These are phyloP conservation scores for Raphanus sativus DNA, from an alignment of 345 rosid genomes.

Conservation along the genomic window DNA sequence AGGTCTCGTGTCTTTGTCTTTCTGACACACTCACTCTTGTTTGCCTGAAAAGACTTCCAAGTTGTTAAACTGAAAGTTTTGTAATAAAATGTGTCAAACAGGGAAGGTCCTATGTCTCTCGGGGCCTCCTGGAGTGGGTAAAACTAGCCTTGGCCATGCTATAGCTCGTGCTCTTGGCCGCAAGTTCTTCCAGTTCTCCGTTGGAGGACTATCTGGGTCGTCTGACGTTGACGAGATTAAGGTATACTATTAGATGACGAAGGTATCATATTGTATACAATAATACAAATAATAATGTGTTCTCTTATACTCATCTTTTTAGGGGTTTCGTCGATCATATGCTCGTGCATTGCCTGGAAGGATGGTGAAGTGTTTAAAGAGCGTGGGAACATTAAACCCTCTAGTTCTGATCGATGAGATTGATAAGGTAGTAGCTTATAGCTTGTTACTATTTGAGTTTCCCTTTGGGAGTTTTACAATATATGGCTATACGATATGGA, in stretches of 20 bases:
- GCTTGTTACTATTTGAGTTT: slow-evolving; percentile 1
- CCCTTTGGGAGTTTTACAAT: not conserved
- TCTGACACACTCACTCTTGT: slow-evolving; percentile 4
- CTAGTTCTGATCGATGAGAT: slow-evolving; percentile 92
- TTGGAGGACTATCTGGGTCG: slow-evolving; percentile 66
- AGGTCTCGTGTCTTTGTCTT: slow-evolving; percentile 40
- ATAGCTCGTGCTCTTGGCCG: slow-evolving; percentile 91
- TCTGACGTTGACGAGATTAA: slow-evolving; percentile 83
- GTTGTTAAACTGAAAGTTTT: slow-evolving; percentile 12
- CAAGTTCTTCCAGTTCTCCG: slow-evolving; percentile 84
- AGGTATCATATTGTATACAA: too few species aligned
- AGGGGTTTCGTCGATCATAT: slow-evolving; percentile 91
- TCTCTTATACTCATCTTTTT: slow-evolving; percentile 13
- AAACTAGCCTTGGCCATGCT: slow-evolving; percentile 93
- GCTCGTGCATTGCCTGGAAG: slow-evolving; percentile 86
- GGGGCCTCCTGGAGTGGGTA: slow-evolving; percentile 99
- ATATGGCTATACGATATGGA: too few species aligned
- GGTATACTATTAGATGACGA: slow-evolving; percentile 30
- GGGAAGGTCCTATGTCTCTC: slow-evolving; percentile 94
- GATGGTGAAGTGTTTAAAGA: slow-evolving; percentile 93
- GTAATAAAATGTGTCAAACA: slow-evolving; percentile 35
- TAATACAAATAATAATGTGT: too few species aligned
- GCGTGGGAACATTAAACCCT: slow-evolving; percentile 89
- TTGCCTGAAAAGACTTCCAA: not conserved
- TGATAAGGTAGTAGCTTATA: slow-evolving; percentile 62